phyloP scores from a whole-genome alignment of 2,329 filamentous ascomycete genomes.

The Aspergillus neotritici region DNA sequence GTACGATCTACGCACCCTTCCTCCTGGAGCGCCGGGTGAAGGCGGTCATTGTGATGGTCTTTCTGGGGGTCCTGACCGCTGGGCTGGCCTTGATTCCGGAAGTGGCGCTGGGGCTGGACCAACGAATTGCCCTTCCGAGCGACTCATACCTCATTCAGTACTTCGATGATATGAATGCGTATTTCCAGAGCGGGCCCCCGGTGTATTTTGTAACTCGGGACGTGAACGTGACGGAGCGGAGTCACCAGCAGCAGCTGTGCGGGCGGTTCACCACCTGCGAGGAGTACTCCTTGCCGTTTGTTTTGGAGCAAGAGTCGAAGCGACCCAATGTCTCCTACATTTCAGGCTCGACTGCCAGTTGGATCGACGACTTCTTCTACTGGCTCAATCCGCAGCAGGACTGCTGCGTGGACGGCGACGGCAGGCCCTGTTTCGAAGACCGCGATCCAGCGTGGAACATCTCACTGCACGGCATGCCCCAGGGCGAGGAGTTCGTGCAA shows the following conservation, averaged over 20 bases:
- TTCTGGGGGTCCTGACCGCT: conserved; percentile 81
- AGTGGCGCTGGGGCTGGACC: conserved; percentile 82
- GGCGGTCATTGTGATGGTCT: conserved; percentile 67
- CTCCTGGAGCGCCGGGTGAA: conserved; percentile 78
- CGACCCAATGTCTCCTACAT: conserved; percentile 83
- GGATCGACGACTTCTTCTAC: conserved; percentile 93
- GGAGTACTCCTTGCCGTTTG: conserved; percentile 74
- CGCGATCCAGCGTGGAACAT: conserved; percentile 82
- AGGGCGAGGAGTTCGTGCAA: conserved; percentile 81
- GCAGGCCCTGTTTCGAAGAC: conserved; percentile 69
- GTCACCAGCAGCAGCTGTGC: conserved; percentile 79
- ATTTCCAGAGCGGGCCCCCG: conserved; percentile 84
- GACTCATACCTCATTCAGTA: conserved; percentile 94
- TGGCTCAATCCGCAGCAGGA: conserved; percentile 90
- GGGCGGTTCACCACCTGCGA: conserved; percentile 87
- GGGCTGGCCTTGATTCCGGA: conserved; percentile 78
- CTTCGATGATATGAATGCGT: conserved; percentile 92
- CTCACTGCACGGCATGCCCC: conserved; percentile 83
- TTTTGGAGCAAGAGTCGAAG: conserved; percentile 91
- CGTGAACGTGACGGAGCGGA: conserved; percentile 69
- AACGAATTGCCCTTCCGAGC: conserved; percentile 87
- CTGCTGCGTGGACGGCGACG: conserved; percentile 67
- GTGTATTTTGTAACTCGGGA: conserved; percentile 91
- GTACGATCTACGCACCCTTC: conserved; percentile 77
- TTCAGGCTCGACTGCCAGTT: conserved; percentile 80